These are phyloP conservation scores for Tripidium arundinaceum DNA, from an alignment of 202 grass and related monocot species.

Conservation along the genomic window DNA sequence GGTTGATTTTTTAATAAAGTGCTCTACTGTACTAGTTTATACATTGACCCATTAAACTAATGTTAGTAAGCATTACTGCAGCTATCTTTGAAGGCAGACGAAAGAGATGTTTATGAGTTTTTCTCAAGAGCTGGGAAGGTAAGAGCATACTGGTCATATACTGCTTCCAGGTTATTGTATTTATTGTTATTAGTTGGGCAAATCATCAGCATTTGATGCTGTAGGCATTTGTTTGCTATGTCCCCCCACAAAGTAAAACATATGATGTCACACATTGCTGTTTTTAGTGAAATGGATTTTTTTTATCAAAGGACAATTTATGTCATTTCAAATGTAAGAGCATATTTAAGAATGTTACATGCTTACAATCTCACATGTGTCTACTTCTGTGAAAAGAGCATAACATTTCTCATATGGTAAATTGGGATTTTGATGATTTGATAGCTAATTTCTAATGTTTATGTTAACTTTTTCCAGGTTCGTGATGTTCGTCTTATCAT, in stretches of 20 bases:
- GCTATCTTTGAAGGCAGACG: conserved; percentile 91
- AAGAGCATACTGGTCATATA: background rate
- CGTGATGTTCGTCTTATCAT: conserved; percentile 98
- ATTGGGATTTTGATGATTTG: background rate
- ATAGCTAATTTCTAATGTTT: background rate
- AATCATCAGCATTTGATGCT: background rate
- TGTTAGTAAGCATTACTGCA: conserved; percentile 37
- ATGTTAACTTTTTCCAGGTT: conserved; percentile 48
- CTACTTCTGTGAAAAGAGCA: background rate
- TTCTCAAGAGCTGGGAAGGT: conserved; percentile 99
- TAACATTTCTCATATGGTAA: background rate
- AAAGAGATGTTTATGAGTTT: conserved; percentile 98
- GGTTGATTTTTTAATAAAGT: conserved; percentile 45
- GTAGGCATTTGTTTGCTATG: background rate
- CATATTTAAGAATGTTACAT: background rate
- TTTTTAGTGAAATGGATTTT: conserved; percentile 14
- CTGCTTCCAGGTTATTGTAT: background rate
- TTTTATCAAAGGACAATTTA: background rate
- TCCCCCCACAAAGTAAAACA: background rate
- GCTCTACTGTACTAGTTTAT: background rate
- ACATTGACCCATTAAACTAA: conserved; percentile 25
- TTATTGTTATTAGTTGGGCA: background rate
- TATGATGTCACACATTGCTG: background rate
- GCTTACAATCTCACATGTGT: background rate
- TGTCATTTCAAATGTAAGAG: background rate